Evolutionary conservation across 2,329 filamentous ascomycete genomes (phyloP), one percentile per base, ranked within the genome.

Genomic region (Aspergillus sp.): DNA sequence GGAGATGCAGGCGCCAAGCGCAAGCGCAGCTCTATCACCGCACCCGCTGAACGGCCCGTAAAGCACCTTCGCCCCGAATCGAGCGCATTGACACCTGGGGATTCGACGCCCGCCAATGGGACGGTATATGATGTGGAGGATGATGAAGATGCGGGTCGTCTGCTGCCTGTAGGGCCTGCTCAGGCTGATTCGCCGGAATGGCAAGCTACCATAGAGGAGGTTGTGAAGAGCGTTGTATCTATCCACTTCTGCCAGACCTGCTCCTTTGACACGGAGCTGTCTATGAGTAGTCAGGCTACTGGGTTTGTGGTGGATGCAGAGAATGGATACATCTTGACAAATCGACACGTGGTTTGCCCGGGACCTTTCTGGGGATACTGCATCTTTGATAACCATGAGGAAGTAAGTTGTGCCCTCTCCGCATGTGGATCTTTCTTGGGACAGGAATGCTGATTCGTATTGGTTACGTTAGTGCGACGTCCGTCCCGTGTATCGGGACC

Each of bases 161-260:
- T 79, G 58, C 74, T 79, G 62, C 75, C 76, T 60, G 71, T 83
- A 67, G 81, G 72, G 57, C 81, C 81, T 64, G 79, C 80, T 15
- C 78, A 81, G 52, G 78, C 83, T 23, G 89, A 92, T 68, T 90
- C 89, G 2, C 88, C 88, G 23, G 93, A 96, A 79, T 99, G 95
- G 95, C 94, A 98, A 78, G 90, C 88, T 54, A 97, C 93, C 0
- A 96, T 98, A 62, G 93, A 97, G 77, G 89, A 88, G 63, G 95
- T 99, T 3, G 93, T 99, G 57, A 88, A 90, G 74, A 96, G 93
- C 68, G 95, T 98, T 17, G 95, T 99, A 53, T 96, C 94, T n/a
- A 98, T 99, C 71, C 90, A 96, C 67, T 99, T 99, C 81, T 98
- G 94, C 75, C 92, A 97, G 82, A 97, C 95, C 0, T 96, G 91